Conservation (phyloP, 2,329 filamentous ascomycete genomes). For the Penicillium hesseltinei region DNA sequence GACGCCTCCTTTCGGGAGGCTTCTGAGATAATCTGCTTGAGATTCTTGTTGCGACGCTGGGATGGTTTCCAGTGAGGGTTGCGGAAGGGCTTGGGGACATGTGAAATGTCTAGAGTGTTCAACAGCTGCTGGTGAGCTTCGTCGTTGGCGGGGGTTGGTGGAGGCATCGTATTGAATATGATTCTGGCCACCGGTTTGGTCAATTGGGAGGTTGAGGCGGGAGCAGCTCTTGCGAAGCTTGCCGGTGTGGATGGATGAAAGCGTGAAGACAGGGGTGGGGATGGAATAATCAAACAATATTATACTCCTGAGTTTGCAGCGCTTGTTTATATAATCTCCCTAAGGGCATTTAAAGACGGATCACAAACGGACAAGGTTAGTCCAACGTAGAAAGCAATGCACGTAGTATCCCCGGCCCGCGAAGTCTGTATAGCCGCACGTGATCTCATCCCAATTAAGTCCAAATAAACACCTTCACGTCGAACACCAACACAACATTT, state of each 20-base stretch:
- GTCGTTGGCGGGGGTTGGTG: conserved; percentile 68
- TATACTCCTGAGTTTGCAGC: neutral
- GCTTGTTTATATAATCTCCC: neutral
- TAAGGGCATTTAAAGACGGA: neutral
- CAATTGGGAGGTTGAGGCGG: conserved; percentile 14
- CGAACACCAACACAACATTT: neutral
- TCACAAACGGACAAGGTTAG: neutral
- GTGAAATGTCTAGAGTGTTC: conserved; percentile 87
- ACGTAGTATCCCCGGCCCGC: neutral
- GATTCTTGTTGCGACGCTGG: conserved; percentile 96
- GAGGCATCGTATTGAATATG: conserved; percentile 49
- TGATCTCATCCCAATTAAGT: conserved; percentile 1
- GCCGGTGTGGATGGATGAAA: neutral
- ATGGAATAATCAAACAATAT: neutral
- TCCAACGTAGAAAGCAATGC: neutral
- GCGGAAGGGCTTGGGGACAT: conserved; percentile 83
- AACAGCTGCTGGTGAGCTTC: conserved; percentile 83
- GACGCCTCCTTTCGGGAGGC: conserved; percentile 87
- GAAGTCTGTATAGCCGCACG: conserved; percentile 11
- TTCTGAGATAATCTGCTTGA: conserved; percentile 93
- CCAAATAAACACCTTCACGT: conserved; percentile 16
- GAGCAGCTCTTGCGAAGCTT: neutral
- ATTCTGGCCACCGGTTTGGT: neutral
- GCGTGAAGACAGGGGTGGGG: neutral
- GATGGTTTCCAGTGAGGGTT: conserved; percentile 88